These are phyloP conservation scores for Aureobasidium sp. DNA, from an alignment of 2,329 filamentous ascomycete genomes.

Conservation along the genomic window DNA sequence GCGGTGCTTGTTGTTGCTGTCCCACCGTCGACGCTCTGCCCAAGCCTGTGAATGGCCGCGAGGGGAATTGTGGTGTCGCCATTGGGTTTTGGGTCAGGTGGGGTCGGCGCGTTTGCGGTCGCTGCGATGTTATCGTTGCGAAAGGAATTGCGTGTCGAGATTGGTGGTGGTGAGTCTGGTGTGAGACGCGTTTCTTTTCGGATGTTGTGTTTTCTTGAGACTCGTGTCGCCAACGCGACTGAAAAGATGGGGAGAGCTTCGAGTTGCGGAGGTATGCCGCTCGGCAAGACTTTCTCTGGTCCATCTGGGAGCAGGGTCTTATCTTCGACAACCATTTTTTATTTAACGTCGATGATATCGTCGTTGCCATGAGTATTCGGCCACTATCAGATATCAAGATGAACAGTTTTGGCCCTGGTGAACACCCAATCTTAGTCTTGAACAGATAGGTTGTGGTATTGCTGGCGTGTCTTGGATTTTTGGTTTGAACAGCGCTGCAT, in stretches of 20 bases:
- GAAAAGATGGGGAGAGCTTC: conserved; percentile 5
- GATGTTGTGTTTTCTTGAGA: not conserved
- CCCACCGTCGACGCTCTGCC: conserved; percentile 25
- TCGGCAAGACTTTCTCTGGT: not conserved
- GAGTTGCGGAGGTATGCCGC: not conserved
- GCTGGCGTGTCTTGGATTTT: not conserved
- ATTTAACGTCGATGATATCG: not conserved
- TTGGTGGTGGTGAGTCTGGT: not conserved
- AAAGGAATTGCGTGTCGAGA: not conserved
- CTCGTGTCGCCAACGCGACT: conserved; percentile 6
- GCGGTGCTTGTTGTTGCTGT: conserved; percentile 17
- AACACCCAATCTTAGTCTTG: no score
- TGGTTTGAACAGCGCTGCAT: not conserved
- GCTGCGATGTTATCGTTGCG: not conserved
- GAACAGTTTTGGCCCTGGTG: no score
- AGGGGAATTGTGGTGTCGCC: conserved; percentile 50
- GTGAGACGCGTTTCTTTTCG: not conserved
- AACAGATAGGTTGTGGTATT: not conserved
- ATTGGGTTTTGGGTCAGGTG: conserved; percentile 27
- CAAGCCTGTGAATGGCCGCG: conserved; percentile 48
- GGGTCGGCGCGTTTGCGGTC: not conserved
- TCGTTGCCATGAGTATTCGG: not conserved
- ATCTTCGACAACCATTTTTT: not conserved
- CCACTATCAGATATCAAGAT: no score
- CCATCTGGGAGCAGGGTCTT: not conserved